Percentiles rank a stretch among this genome's conserved stretches.
phyloP scores from a whole-genome alignment of 2,329 filamentous ascomycete species.

The Ophiocordyceps camponoti-saundersi region DNA sequence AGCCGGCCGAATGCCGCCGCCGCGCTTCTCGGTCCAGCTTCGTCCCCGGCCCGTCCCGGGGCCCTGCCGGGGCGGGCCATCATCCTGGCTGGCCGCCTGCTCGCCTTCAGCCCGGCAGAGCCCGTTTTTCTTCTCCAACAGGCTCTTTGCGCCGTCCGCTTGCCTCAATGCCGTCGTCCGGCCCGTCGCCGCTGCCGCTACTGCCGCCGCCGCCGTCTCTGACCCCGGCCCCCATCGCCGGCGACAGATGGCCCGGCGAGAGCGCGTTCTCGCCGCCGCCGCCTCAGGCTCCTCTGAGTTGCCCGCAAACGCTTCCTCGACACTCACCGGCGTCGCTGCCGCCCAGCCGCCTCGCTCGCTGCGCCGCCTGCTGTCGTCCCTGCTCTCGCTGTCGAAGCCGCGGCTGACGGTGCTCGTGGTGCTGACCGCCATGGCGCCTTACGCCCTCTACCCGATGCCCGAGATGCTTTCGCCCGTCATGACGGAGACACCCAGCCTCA shows the following conservation, averaged over 20 bases:
- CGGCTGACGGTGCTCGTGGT: conserved; percentile 83
- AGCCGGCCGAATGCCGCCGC: conserved; percentile 5
- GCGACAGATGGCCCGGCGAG: conserved; percentile 11
- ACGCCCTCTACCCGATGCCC: conserved; percentile 84
- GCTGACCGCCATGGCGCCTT: conserved; percentile 76
- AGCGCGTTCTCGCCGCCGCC: conserved; percentile 6
- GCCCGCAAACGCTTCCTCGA: conserved; percentile 34
- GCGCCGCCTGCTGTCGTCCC: conserved; percentile 56
- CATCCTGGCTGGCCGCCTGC: conserved; percentile 14
- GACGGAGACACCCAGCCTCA: conserved; percentile 60
- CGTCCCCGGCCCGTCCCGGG: background rate
- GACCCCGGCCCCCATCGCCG: conserved; percentile 17
- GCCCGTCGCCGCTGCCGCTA: conserved; percentile 6
- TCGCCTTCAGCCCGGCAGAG: conserved; percentile 6
- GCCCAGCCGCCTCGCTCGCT: conserved; percentile 31
- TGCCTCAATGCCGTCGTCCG: conserved; percentile 17
- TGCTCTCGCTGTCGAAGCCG: conserved; percentile 87
- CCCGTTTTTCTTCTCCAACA: conserved; percentile 20
- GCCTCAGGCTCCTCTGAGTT: conserved; percentile 11
- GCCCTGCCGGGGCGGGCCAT: conserved; percentile 2
- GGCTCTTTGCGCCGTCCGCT: conserved; percentile 16
- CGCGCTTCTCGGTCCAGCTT: conserved; percentile 10
- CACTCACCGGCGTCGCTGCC: conserved; percentile 34
- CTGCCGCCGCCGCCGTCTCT: conserved; percentile 6
- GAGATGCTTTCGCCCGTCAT: conserved; percentile 58